Evolutionary conservation across 2,329 filamentous ascomycete genomes (phyloP), one percentile per base, ranked within the genome.

Genomic region (Graphilbum sp.): DNA sequence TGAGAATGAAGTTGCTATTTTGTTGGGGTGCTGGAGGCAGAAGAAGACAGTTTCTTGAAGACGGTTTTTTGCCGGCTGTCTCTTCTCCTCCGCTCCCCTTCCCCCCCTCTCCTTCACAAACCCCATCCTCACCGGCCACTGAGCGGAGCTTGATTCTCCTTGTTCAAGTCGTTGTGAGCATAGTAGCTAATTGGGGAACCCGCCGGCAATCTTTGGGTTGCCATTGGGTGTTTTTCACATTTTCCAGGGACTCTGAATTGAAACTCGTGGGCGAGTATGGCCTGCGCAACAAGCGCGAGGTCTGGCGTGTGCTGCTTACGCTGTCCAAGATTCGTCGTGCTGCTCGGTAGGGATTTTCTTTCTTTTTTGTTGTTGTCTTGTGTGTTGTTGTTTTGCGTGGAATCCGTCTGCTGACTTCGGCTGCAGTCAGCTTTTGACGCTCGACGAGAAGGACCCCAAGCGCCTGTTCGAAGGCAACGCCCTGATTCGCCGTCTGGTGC

Each of bases 311-410:
- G 69, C 80, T 85, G 77, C 81, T 98, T 67, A 95, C 88, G 60
- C 81, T 98, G 62, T 96, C 90, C 73, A 96, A 96, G 81, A 98
- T 98, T 60, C 90, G 90, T 87, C 90, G 90, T 94, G 90, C 90
- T 80, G 90, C 90, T 64, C 90, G 90, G 88, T 95, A n/a, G n/a
- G n/a, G 83, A 58, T 77, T 45, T 25, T 29, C 35, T 30, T 24
- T 21, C 9, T 33, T 13, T 29, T 17, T 17, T 19, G 24, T 32
- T 9, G 7, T 9, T 29, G 10, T 15, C 27, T 29, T 18, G 6
- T 32, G 7, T 29, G 5, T 29, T 6, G 27, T 15, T 15, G 16
- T 15, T 15, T 31, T n/a, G n/a, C n/a, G n/a, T n/a, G n/a, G n/a
- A n/a, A n/a, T n/a, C n/a, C n/a, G n/a, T n/a, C 20, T 33, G 21